Percentiles rank a stretch among this genome's conserved stretches.
These are phyloP conservation scores for Ophiostoma sp. DNA, from an alignment of 2,329 filamentous ascomycete species.

Conservation along the genomic window DNA sequence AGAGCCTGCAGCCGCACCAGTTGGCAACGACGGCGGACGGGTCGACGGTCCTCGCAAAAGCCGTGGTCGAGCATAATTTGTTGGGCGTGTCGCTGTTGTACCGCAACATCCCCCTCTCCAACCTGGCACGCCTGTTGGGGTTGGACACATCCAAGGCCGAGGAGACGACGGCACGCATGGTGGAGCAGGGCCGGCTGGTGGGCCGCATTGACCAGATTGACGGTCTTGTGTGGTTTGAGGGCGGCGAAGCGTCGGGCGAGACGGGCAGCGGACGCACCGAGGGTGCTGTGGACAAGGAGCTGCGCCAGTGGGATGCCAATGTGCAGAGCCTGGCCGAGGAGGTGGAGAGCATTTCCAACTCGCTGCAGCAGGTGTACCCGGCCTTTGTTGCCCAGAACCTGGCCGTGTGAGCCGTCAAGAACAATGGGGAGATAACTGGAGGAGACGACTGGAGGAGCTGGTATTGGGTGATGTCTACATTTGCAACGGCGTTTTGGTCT, in stretches of 20 bases:
- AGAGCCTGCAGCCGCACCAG: conserved; percentile 81
- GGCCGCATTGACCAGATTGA: conserved; percentile 95
- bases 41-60: conserved; percentile 87
- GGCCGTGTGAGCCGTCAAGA: neutral
- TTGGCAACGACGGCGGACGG: conserved; percentile 87
- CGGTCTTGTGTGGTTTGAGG: conserved; percentile 82
- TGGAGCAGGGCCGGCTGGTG: conserved; percentile 85
- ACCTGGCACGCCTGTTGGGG: conserved; percentile 74
- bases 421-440: neutral
- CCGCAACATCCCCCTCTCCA: conserved; percentile 73
- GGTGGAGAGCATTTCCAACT: conserved; percentile 81
- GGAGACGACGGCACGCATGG: conserved; percentile 89
- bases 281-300: conserved; percentile 64
- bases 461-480: neutral
- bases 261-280: conserved; percentile 67
- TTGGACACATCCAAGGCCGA: conserved; percentile 80
- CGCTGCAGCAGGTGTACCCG: conserved; percentile 78
- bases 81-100: conserved; percentile 80
- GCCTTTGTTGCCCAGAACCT: conserved; percentile 36
- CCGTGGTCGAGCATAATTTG: conserved; percentile 94
- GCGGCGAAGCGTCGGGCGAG: conserved; percentile 67
- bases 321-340: conserved; percentile 77
- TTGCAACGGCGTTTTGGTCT: neutral
- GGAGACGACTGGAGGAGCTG: neutral
- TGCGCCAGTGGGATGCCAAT: conserved; percentile 85